Evolutionary conservation across 2,329 filamentous ascomycete species (phyloP).

Genomic region (Fusarium marasasianum): DNA sequence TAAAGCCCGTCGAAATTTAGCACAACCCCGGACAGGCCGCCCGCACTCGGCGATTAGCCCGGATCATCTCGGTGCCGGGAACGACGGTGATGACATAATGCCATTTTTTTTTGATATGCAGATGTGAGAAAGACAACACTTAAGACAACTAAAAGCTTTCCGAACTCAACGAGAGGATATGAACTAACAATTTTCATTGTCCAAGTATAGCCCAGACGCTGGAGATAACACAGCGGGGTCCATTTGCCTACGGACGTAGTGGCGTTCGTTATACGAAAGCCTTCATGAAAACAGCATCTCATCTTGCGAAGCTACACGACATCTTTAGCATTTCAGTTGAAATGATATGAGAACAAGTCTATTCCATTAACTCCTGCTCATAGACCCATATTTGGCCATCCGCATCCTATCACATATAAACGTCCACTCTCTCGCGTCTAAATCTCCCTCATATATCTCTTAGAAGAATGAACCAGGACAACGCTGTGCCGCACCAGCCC

Average conservation of each 20-base stretch:
- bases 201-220: neutral
- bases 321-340: neutral
- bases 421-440: conserved; percentile 10
- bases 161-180: neutral
- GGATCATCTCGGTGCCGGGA: conserved; percentile 44
- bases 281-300: neutral
- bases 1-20: conserved; percentile 38
- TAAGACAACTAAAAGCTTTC: neutral
- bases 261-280: neutral
- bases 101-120: neutral
- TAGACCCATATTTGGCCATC: neutral
- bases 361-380: conserved; percentile 26
- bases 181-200: neutral
- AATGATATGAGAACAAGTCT: conserved; percentile 6
- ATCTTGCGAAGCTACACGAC: neutral
- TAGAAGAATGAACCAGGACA: conserved; percentile 10
- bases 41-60: conserved; percentile 43
- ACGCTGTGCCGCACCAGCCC: conserved; percentile 14
- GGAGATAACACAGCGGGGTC: neutral
- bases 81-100: conserved; percentile 37
- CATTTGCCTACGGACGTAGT: neutral
- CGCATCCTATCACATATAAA: conserved; percentile 11
- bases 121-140: neutral
- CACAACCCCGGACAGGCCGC: conserved; percentile 34
- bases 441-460: conserved; percentile 3